Percentiles rank a stretch among this genome's conserved stretches.
Evolutionary conservation across 1,139 yeast genomes (phyloP).

Genomic region (Nakaseomyces delphensis): DNA sequence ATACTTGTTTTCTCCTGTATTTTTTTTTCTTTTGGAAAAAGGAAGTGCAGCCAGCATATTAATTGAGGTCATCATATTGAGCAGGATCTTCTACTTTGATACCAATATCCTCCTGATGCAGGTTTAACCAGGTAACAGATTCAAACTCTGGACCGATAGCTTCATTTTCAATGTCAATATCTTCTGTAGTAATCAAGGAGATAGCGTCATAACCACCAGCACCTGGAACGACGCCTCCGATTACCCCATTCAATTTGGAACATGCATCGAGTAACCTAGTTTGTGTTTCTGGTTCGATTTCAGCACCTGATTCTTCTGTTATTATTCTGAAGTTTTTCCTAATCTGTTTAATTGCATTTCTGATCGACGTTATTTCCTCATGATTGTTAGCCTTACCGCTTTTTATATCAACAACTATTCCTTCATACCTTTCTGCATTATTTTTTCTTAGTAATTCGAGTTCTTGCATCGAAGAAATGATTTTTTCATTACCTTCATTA

Average conservation of each 20-base stretch:
- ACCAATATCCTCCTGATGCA: slow-evolving; percentile 53
- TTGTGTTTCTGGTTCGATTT: slow-evolving; percentile 79
- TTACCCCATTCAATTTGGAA: slow-evolving; percentile 51
- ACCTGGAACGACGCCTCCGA: slow-evolving; percentile 96
- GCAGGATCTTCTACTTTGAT: slow-evolving; percentile 31
- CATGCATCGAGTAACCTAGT: slow-evolving; percentile 63
- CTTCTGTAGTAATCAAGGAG: slow-evolving; percentile 53
- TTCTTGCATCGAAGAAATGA: slow-evolving; percentile 42
- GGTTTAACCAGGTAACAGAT: slow-evolving; percentile 54
- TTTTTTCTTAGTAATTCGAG: slow-evolving; percentile 33
- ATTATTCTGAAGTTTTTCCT: slow-evolving; percentile 49
- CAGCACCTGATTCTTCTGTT: slow-evolving; percentile 64
- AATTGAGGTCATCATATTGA: slow-evolving; percentile 20
- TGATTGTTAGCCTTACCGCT: slow-evolving; percentile 10
- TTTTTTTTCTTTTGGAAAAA: no score
- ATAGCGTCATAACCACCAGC: slow-evolving; percentile 98
- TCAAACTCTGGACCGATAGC: slow-evolving; percentile 33
- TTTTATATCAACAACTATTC: slow-evolving; percentile 25
- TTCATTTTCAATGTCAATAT: slow-evolving; percentile 34
- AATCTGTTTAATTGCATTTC: slow-evolving; percentile 39
- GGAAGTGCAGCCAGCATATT: no score
- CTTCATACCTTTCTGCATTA: slow-evolving; percentile 27
- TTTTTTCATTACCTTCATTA: slow-evolving; percentile 47
- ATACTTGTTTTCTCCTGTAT: no score
- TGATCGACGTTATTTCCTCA: slow-evolving; percentile 25